These are phyloP conservation scores for Ulmus americana DNA, from an alignment of 331 rosid genomes.

Conservation along the genomic window DNA sequence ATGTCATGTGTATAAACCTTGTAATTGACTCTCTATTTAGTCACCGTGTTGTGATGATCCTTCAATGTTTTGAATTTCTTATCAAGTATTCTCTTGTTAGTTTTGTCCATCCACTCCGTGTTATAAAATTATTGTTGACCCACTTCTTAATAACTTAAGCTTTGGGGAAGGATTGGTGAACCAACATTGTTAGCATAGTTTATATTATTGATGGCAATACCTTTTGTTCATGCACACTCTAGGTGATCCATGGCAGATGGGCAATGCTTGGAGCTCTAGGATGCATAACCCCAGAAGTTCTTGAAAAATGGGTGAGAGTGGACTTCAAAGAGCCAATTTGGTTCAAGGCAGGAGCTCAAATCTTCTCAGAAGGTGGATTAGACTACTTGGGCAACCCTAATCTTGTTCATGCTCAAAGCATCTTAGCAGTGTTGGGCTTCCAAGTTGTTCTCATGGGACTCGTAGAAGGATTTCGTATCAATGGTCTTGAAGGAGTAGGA, in stretches of 20 bases:
- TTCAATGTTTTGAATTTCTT: too few species aligned
- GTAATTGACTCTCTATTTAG: too few species aligned
- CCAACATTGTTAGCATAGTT: too few species aligned
- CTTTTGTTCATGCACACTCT: too few species aligned
- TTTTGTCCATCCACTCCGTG: too few species aligned
- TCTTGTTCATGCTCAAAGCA: constrained; percentile 86
- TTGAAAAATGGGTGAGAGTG: constrained; percentile 58
- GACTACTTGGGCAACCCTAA: constrained; percentile 87
- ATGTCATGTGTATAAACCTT: too few species aligned
- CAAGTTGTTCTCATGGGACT: constrained; percentile 81
- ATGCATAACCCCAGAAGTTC: constrained; percentile 75
- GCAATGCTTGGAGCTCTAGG: constrained; percentile 91
- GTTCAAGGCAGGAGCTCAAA: constrained; percentile 92
- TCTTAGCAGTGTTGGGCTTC: constrained; percentile 70
- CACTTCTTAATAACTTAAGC: too few species aligned
- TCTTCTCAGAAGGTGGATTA: constrained; percentile 81
- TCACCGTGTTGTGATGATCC: too few species aligned
- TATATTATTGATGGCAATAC: too few species aligned
- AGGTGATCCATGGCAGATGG: constrained; percentile 86
- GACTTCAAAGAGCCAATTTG: constrained; percentile 88
- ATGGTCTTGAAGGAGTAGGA: constrained; percentile 72
- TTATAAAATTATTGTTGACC: too few species aligned
- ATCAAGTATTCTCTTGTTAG: too few species aligned
- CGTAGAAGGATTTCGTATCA: constrained; percentile 75
- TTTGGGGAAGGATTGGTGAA: too few species aligned